phyloP scores from a whole-genome alignment of 2,329 filamentous ascomycete genomes.

The Alternaria sp. region DNA sequence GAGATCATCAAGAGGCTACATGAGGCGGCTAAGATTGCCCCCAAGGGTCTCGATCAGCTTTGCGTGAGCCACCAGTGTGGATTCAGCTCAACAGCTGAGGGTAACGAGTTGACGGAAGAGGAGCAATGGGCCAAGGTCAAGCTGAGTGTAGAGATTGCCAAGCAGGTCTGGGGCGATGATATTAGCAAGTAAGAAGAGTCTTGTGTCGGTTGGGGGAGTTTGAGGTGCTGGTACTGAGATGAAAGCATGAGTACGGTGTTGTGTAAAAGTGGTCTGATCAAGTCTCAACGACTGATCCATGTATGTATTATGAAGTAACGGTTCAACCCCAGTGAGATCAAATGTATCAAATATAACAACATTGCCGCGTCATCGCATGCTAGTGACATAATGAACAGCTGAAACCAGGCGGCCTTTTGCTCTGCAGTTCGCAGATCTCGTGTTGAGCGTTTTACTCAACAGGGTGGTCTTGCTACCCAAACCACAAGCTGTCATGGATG shows the following conservation, averaged over 20 bases:
- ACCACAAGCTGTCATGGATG: neutral
- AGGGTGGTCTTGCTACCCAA: neutral
- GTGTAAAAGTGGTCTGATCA: neutral
- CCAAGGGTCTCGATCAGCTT: constrained; percentile 61
- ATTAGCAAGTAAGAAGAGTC: constrained; percentile 25
- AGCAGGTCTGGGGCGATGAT: constrained; percentile 63
- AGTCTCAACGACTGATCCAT: neutral
- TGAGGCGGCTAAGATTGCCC: constrained; percentile 53
- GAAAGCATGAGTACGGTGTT: neutral
- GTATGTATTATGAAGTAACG: neutral
- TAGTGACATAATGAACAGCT: neutral
- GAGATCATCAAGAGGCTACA: constrained; percentile 48
- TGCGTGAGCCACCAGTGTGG: constrained; percentile 65
- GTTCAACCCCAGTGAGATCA: neutral
- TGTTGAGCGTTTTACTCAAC: neutral
- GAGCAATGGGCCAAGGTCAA: constrained; percentile 65
- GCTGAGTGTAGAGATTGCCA: constrained; percentile 63
- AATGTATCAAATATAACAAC: neutral
- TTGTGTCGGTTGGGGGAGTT: neutral
- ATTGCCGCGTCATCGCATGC: neutral
- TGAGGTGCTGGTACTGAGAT: neutral
- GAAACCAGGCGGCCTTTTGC: neutral
- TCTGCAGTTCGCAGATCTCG: neutral
- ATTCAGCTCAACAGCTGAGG: constrained; percentile 63
- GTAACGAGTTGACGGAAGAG: constrained; percentile 62